These are phyloP conservation scores for Senecio squalidus DNA, from an alignment of 140 eudicot species.

Conservation along the genomic window DNA sequence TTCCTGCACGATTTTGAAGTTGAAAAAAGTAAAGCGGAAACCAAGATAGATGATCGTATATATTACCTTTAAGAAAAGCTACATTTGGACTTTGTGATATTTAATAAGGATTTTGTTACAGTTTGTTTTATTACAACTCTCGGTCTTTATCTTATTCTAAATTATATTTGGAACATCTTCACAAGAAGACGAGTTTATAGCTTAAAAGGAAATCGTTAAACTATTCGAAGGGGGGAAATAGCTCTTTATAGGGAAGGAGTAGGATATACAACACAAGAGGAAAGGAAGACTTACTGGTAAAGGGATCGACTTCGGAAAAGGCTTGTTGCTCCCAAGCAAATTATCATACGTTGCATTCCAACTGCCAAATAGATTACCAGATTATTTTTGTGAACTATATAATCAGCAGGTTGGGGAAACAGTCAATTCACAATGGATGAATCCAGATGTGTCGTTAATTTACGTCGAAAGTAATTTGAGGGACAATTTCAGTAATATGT, in stretches of 20 bases:
- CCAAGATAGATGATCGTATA: background rate
- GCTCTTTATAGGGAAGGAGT: background rate
- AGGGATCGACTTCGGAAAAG: constrained; percentile 56
- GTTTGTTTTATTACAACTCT: too few species aligned
- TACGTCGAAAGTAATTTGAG: background rate
- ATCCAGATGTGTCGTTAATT: background rate
- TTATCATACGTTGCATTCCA: constrained; percentile 75
- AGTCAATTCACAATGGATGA: background rate
- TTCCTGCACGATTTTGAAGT: constrained; percentile 67
- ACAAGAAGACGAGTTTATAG: too few species aligned
- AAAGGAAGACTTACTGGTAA: constrained; percentile 58
- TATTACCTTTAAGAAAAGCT: background rate
- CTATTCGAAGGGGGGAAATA: background rate
- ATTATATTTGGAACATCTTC: too few species aligned
- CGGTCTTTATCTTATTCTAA: too few species aligned
- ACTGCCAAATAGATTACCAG: constrained; percentile 28
- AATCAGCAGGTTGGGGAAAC: background rate
- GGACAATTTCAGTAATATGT: too few species aligned
- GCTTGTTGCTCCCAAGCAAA: constrained; percentile 69
- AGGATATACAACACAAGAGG: constrained; percentile 8
- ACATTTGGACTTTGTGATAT: background rate
- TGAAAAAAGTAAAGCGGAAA: too few species aligned
- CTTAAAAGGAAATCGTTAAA: background rate
- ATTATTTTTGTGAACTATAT: background rate
- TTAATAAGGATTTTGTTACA: too few species aligned